Evolutionary conservation across 768 basidiomycete genomes (phyloP).

Genomic region (Mycena haematopus): DNA sequence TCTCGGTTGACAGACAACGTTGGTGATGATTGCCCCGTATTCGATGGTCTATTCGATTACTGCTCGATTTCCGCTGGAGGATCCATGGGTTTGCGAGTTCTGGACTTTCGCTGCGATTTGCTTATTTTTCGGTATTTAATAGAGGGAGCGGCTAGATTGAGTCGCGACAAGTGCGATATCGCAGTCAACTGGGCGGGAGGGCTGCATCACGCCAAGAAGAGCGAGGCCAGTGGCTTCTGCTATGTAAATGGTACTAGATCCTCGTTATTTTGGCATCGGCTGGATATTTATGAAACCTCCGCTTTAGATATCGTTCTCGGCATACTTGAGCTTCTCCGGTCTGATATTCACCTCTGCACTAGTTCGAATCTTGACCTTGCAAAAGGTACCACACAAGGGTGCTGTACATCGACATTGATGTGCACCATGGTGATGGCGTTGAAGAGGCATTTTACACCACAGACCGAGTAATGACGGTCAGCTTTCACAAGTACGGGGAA

Average conservation of each 20-base stretch:
- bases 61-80: constrained; percentile 99
- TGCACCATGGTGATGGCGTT: constrained; percentile 98
- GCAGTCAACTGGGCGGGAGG: constrained; percentile 99
- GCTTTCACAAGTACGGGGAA: constrained; percentile 99
- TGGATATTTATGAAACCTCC: constrained; percentile 1
- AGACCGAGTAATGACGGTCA: constrained; percentile 97
- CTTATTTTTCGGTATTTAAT: not conserved
- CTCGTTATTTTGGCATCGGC: not conserved
- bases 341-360: constrained; percentile 24
- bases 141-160: constrained; percentile 98
- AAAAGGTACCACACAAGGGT: constrained; percentile 90
- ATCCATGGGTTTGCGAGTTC: constrained; percentile 83
- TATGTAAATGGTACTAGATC: constrained; percentile 86
- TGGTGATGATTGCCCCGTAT: constrained; percentile 98
- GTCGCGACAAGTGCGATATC: constrained; percentile 97
- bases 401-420: constrained; percentile 97
- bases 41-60: constrained; percentile 98
- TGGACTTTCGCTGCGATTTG: not conserved
- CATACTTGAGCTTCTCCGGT: constrained; percentile 92
- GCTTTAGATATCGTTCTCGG: constrained; percentile 93
- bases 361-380: not conserved
- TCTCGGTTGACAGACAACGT: constrained; percentile 75
- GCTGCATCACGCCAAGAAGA: constrained; percentile 98
- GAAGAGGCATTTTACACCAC: constrained; percentile 99
- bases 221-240: constrained; percentile 98